These are phyloP conservation scores for Syzygium syzygioides DNA, from an alignment of 441 rosid species.

Conservation along the genomic window DNA sequence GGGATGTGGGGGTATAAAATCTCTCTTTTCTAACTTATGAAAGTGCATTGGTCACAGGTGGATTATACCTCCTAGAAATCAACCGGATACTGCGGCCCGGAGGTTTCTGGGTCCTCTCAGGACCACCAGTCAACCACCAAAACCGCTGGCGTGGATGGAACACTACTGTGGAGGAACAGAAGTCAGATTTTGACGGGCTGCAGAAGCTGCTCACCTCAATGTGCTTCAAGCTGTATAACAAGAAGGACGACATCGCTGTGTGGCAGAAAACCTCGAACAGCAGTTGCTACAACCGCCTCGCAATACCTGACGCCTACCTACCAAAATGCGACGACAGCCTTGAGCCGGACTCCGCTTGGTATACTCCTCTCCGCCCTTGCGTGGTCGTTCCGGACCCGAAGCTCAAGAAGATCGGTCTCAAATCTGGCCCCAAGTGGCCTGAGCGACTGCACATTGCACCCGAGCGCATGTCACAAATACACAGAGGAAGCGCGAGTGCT, in stretches of 20 bases:
- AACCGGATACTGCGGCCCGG: slow-evolving; percentile 15
- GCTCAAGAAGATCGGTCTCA: not conserved
- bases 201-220: slow-evolving; percentile 12
- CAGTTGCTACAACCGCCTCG: slow-evolving; percentile 11
- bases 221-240: slow-evolving; percentile 17
- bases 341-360: slow-evolving; percentile 17
- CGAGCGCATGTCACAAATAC: slow-evolving; percentile 5
- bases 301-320: slow-evolving; percentile 6
- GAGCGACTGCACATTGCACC: slow-evolving; percentile 8
- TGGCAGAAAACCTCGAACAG: slow-evolving; percentile 13
- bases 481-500: slow-evolving; percentile 3
- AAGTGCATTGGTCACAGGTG: slow-evolving; percentile 4
- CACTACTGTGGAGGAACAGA: slow-evolving; percentile 12
- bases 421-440: slow-evolving; percentile 12
- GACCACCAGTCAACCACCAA: slow-evolving; percentile 15
- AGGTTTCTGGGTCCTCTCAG: slow-evolving; percentile 19
- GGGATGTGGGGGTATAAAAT: not conserved
- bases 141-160: slow-evolving; percentile 17
- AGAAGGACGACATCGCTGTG: slow-evolving; percentile 14
- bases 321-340: slow-evolving; percentile 11
- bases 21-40: not conserved
- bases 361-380: slow-evolving; percentile 15
- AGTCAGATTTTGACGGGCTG: slow-evolving; percentile 7
- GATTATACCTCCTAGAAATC: slow-evolving; percentile 13
- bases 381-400: slow-evolving; percentile 4